Conservation (phyloP, 352 stramenopile genomes). For the Globisporangium spiculum region DNA sequence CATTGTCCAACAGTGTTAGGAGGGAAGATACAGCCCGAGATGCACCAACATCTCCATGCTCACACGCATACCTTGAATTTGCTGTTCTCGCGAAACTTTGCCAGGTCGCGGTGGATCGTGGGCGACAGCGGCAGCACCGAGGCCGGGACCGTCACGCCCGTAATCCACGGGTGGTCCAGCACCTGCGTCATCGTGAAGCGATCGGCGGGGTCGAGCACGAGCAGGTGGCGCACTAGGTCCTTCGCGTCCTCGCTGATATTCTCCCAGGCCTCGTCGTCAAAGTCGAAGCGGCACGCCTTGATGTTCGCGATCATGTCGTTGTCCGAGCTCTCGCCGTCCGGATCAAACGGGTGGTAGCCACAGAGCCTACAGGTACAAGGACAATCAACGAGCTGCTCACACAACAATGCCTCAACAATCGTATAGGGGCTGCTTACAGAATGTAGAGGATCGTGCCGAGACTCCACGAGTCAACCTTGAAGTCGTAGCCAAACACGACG, state of each 20-base stretch:
- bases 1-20: not conserved
- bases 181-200: constrained; percentile 73
- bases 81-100: constrained; percentile 51
- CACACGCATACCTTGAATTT: constrained; percentile 26
- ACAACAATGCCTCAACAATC: constrained; percentile 3
- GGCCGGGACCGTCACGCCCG: constrained; percentile 11
- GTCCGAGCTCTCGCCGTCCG: constrained; percentile 65
- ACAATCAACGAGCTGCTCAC: not conserved
- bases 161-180: constrained; percentile 72
- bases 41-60: no score
- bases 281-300: constrained; percentile 72
- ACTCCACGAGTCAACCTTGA: constrained; percentile 86
- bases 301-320: constrained; percentile 84
- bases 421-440: constrained; percentile 36
- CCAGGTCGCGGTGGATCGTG: constrained; percentile 66
- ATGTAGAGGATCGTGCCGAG: constrained; percentile 88
- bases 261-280: constrained; percentile 64
- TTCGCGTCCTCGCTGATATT: constrained; percentile 64
- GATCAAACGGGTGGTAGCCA: constrained; percentile 84
- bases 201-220: constrained; percentile 65
- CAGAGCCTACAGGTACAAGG: constrained; percentile 39
- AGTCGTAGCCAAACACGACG: constrained; percentile 71
- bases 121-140: constrained; percentile 53
- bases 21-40: no score
- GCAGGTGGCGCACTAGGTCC: constrained; percentile 70